These are phyloP conservation scores for Backusella tuberculispora DNA, from an alignment of 192 early-diverging fungal species.

Conservation along the genomic window DNA sequence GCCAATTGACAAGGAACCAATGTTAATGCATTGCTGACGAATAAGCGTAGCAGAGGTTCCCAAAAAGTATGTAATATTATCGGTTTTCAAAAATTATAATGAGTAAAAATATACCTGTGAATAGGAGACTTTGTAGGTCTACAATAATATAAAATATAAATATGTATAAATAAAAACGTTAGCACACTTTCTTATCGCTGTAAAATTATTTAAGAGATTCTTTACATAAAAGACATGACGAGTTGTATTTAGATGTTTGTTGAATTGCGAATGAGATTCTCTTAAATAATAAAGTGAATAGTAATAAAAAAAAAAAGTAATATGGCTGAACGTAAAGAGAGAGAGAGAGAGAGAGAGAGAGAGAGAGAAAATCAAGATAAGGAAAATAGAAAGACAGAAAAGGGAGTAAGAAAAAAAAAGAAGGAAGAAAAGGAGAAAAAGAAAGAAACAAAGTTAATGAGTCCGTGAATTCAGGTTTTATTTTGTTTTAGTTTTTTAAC, in stretches of 20 bases:
- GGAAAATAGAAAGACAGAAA: neutral
- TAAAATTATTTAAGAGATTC: neutral
- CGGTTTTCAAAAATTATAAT: conserved; percentile 15
- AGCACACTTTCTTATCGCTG: too few species aligned
- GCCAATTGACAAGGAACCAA: conserved; percentile 25
- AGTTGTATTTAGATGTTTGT: neutral
- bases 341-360: too few species aligned
- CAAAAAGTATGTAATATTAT: neutral
- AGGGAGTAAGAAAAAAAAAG: neutral
- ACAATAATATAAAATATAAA: neutral
- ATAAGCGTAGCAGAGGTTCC: conserved; percentile 17
- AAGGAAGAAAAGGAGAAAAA: neutral
- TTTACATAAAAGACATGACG: conserved; percentile 18
- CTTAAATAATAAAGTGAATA: neutral
- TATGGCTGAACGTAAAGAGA: too few species aligned
- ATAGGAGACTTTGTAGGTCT: neutral
- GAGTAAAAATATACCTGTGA: conserved; percentile 1
- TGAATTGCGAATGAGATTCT: neutral
- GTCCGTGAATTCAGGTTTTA: neutral
- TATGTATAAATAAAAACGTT: neutral
- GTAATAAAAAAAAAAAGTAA: neutral
- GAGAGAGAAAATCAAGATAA: too few species aligned
- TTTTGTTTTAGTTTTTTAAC: conserved; percentile 6
- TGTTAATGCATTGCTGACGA: conserved; percentile 25
- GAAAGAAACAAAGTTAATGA: neutral